Evolutionary conservation across 768 basidiomycete genomes (phyloP), one percentile per base, ranked within the genome.

Genomic region (Austroboletus festivus): DNA sequence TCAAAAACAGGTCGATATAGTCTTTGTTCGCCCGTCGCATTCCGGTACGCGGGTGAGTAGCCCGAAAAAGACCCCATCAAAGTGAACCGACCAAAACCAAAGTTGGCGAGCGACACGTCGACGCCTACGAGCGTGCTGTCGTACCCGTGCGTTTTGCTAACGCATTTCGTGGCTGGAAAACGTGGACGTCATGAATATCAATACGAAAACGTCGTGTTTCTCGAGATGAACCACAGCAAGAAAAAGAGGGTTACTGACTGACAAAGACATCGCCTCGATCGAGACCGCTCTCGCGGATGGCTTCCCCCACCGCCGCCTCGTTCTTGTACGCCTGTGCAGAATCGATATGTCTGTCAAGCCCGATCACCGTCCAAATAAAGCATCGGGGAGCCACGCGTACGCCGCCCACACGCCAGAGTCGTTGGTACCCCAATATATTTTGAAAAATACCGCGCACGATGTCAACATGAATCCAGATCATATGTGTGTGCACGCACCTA

Each of bases 341-440:
- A 63, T 90, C 89, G 37, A 89, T 69, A 48, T 87, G 89, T 47
- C 87, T 86, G n/a, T n/a, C n/a, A n/a, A n/a, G n/a, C n/a, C n/a
- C n/a, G n/a, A n/a, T n/a, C n/a, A n/a, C n/a, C n/a, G n/a, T n/a
- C n/a, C n/a, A n/a, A n/a, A n/a, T n/a, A n/a, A n/a, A n/a, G n/a
- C n/a, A n/a, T n/a, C n/a, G n/a, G n/a, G n/a, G n/a, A n/a, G n/a
- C n/a, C n/a, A n/a, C n/a, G n/a, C n/a, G n/a, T n/a, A n/a, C n/a
- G n/a, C n/a, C n/a, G n/a, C n/a, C n/a, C n/a, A 28, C 26, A 28
- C 26, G 5, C 26, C 11, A 5, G 26, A 28, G 26, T 28, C 26
- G 5, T 11, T 11, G 26, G 6, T 11, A 5, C 26, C 26, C 26
- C 26, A 28, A 28, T n/a, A n/a, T n/a, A n/a, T n/a, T n/a, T n/a